Evolutionary conservation across 2,329 filamentous ascomycete genomes (phyloP), one percentile per base, ranked within the genome.

Genomic region (Pyrenochaeta sp.): DNA sequence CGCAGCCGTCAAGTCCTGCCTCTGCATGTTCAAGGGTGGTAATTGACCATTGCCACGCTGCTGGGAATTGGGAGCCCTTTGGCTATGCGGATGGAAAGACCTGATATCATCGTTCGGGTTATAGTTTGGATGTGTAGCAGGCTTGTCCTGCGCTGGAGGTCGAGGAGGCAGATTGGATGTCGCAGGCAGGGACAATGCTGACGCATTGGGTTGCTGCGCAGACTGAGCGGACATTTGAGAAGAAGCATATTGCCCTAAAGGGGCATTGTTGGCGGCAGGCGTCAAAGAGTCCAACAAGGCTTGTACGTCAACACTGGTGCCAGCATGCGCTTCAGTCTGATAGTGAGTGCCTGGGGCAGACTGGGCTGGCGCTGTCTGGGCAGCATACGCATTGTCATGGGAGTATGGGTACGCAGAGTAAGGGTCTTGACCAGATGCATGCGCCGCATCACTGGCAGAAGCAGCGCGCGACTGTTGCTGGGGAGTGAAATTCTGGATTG

Each of bases 101-200:
- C 81, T 78, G 56, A 83, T 82, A 67, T 83, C 80, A 68, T 81
- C 79, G 57, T 77, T 78, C 48, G 80, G 79, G 39, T 77, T 75
- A 71, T 82, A 83, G 61, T 82, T 82, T 43, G 80, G 75, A 61
- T 83, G 78, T 49, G 81, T 82, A 56, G 78, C 71, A 52, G 79
- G 79, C 68, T 80, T 79, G 58, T 82, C 81, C 72, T 83, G 82
- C 37, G 81, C 78, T 58, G 81, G 82, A 43, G 81, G 82, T 60
- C 80, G 77, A 37, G 81, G 77, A 67, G 81, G 82, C 7, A 83
- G 80, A 58, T 71, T 76, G 54, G 76, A 66, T 45, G 78, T 75
- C 54, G 75, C 75, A 36, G 79, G 75, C 44, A 77, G 65, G 49
- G 77, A 72, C 13, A 78, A 72, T 24, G 75, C 62, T 32, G 76